Percentiles rank a stretch among this genome's conserved stretches.
Evolutionary conservation across 345 rosid species (phyloP).

Genomic region (rapeseed (Brassica napus)): Da-Ae NC_063440.1:24587001-24587500

Average conservation of each 20-base stretch:
- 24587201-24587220: slow-evolving; percentile 36
- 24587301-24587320: slow-evolving; percentile 27
- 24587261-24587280: slow-evolving; percentile 33
- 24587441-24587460: neutral
- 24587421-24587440: neutral
- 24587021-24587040: slow-evolving; percentile 32
- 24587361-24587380: neutral
- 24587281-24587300: slow-evolving; percentile 41
- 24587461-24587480: slow-evolving; percentile 19
- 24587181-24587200: slow-evolving; percentile 8
- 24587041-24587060: slow-evolving; percentile 17
- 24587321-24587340: slow-evolving; percentile 22
- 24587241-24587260: slow-evolving; percentile 35
- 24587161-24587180: slow-evolving; percentile 39
- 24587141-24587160: slow-evolving; percentile 31
- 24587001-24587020: slow-evolving; percentile 26
- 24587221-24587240: slow-evolving; percentile 24
- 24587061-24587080: slow-evolving; percentile 33
- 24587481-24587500: neutral
- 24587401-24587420: slow-evolving; percentile 15
- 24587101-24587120: slow-evolving; percentile 23
- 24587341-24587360: neutral
- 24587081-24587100: slow-evolving; percentile 28
- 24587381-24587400: neutral
- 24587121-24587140: slow-evolving; percentile 19